Percentiles rank a stretch among this genome's conserved stretches.
Conservation (phyloP, 768 basidiomycete species). For the Austroboletus festivus region DNA sequence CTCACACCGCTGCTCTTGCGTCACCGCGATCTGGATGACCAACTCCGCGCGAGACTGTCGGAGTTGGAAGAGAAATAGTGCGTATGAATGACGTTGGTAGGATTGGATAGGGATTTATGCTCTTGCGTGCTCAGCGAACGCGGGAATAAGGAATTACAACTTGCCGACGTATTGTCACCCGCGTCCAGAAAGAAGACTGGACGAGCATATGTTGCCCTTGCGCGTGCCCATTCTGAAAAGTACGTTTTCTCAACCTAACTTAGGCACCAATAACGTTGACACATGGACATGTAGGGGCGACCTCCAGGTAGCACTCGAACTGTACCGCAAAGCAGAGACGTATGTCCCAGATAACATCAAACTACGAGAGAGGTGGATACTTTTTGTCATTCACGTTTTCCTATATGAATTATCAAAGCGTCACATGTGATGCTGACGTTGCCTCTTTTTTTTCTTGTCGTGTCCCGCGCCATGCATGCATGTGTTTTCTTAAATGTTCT, state of each 20-base stretch:
- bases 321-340: constrained; percentile 77
- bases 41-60: constrained; percentile 58
- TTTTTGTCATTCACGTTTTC: constrained; percentile 65
- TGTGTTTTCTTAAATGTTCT: no score
- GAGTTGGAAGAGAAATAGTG: constrained; percentile 76
- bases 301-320: constrained; percentile 72
- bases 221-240: constrained; percentile 80
- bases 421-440: constrained; percentile 40
- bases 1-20: constrained; percentile 61
- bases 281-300: constrained; percentile 77
- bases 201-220: constrained; percentile 78
- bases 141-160: constrained; percentile 56
- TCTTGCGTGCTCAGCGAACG: constrained; percentile 44
- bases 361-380: constrained; percentile 83
- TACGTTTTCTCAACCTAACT: constrained; percentile 34
- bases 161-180: constrained; percentile 64
- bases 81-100: constrained; percentile 22
- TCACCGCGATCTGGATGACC: constrained; percentile 67
- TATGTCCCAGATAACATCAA: constrained; percentile 87
- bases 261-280: no score
- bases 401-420: constrained; percentile 48
- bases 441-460: constrained; percentile 27
- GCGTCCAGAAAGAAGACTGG: constrained; percentile 80
- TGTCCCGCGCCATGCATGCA: no score
- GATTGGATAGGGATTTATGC: constrained; percentile 13